Conservation (phyloP, 257 asterid species). For the Ocimum tenuiflorum region DNA sequence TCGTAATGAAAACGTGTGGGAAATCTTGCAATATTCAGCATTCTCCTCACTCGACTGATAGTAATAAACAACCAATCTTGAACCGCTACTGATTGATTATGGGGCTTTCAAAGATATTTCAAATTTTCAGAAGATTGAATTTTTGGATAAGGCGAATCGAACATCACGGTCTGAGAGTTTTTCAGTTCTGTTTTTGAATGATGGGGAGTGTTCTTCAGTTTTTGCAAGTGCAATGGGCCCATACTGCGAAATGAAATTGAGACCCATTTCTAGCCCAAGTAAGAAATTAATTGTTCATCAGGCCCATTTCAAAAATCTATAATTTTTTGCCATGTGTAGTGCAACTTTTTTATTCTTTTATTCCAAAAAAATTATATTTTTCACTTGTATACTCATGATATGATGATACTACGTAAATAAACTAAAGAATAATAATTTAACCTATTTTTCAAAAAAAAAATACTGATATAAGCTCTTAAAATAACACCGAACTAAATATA, state of each 20-base stretch:
- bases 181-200: no score
- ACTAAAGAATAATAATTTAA: no score
- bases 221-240: background rate
- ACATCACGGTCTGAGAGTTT: background rate
- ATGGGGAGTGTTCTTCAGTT: background rate
- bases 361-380: no score
- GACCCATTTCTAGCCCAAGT: background rate
- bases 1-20: constrained; percentile 31
- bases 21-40: constrained; percentile 49
- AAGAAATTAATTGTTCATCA: background rate
- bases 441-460: no score
- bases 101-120: background rate
- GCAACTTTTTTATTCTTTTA: no score
- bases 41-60: constrained; percentile 12
- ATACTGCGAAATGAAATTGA: background rate
- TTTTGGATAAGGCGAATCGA: constrained; percentile 12
- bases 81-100: no score
- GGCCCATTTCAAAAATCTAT: background rate
- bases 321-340: no score
- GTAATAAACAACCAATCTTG: background rate
- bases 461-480: no score
- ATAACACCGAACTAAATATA: no score
- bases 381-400: no score
- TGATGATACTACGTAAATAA: no score
- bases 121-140: background rate